Percentiles rank a stretch among this genome's conserved stretches.
These are phyloP conservation scores for Pisolithus tinctorius DNA, from an alignment of 768 basidiomycete species.

Conservation along the genomic window DNA sequence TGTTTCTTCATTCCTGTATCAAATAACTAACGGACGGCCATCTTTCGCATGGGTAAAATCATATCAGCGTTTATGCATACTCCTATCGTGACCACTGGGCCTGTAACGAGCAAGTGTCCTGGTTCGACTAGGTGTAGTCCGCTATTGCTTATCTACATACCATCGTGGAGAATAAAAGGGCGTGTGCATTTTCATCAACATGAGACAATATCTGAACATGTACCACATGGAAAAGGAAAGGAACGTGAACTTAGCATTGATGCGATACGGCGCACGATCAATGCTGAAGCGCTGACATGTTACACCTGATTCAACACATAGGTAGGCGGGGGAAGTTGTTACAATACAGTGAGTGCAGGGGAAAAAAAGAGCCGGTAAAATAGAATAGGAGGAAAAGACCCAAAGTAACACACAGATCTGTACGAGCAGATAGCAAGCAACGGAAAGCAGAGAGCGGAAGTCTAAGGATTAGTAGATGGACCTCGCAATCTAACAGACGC, in stretches of 20 bases:
- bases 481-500: slow-evolving; percentile 53
- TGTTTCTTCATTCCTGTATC: not conserved
- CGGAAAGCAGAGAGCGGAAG: slow-evolving; percentile 42
- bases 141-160: too few relatives aligned
- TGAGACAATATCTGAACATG: not conserved
- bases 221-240: not conserved
- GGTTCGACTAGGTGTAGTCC: slow-evolving; percentile 36
- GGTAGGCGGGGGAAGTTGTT: slow-evolving; percentile 48
- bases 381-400: slow-evolving; percentile 31
- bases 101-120: slow-evolving; percentile 43
- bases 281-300: slow-evolving; percentile 44
- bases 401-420: slow-evolving; percentile 67
- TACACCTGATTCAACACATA: slow-evolving; percentile 55
- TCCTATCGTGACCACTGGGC: slow-evolving; percentile 30
- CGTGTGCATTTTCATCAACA: not conserved
- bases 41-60: not conserved
- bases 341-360: slow-evolving; percentile 76
- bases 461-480: slow-evolving; percentile 76
- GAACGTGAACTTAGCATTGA: not conserved
- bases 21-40: not conserved
- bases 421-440: slow-evolving; percentile 71
- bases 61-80: slow-evolving; percentile 27
- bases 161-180: not conserved
- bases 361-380: slow-evolving; percentile 16
- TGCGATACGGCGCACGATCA: slow-evolving; percentile 24